phyloP scores from a whole-genome alignment of 108 stramenopile genomes.

The Aurantiochytrium sp. region DNA sequence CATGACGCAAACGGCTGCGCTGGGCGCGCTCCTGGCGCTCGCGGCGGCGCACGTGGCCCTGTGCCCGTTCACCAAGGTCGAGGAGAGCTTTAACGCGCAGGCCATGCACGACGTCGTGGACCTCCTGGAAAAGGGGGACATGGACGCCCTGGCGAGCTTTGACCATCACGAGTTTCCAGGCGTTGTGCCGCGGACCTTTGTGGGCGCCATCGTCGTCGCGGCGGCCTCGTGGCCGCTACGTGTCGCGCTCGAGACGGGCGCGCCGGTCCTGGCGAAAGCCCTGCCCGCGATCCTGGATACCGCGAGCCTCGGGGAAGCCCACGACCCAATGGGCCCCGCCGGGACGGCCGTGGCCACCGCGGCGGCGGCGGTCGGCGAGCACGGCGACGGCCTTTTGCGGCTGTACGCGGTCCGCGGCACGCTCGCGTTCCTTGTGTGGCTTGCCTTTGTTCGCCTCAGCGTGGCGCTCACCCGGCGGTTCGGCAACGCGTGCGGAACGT shows the following conservation, averaged over 20 bases:
- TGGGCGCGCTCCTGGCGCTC: background rate
- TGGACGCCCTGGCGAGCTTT: slow-evolving; percentile 36
- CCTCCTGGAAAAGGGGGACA: slow-evolving; percentile 38
- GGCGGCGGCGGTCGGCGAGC: too few relatives aligned
- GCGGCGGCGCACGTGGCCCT: background rate
- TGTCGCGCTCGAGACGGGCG: background rate
- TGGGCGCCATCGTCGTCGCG: slow-evolving; percentile 46
- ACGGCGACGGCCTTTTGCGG: background rate
- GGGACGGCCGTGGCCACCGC: too few relatives aligned
- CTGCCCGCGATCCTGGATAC: too few relatives aligned
- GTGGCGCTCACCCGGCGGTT: background rate
- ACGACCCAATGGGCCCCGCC: too few relatives aligned
- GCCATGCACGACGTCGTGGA: slow-evolving; percentile 83
- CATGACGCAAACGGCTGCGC: background rate
- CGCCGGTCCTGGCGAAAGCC: background rate
- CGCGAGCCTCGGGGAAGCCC: too few relatives aligned
- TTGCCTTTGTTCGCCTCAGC: background rate
- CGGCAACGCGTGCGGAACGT: slow-evolving; percentile 25
- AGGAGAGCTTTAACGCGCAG: slow-evolving; percentile 95
- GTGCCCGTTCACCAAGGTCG: slow-evolving; percentile 77
- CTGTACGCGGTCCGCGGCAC: background rate
- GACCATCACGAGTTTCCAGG: slow-evolving; percentile 62
- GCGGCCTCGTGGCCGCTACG: background rate
- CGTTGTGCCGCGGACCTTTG: slow-evolving; percentile 62
- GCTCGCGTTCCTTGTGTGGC: background rate